Base-by-base conservation (phyloP, 306 rosid species). In the Cyclanthera cordifolia region DNA sequence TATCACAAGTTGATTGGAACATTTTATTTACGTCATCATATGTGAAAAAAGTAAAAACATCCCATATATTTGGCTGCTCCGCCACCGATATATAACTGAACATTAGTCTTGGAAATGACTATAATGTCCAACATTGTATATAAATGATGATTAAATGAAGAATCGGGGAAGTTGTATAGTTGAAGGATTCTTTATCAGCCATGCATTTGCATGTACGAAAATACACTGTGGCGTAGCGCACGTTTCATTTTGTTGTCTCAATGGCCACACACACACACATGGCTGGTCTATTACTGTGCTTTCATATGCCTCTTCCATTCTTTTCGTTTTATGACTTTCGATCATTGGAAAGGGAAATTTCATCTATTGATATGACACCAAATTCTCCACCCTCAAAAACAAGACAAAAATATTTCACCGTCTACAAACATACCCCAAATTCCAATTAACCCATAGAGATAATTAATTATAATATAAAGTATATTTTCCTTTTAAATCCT, bases 161-260 rank as follows among this genome's bases (percentile, higher is more conserved):
- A 57, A 57, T 57, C 9, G 32, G 47, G 9, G 23, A n/a, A 59
- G 47, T 34, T 37, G 67, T 59, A 59, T 59, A 8, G 66, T 58
- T 58, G 3, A 28, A 57, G 65, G 24, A 28, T 58, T 59, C 47
- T 59, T 30, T 61, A 61, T 64, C 14, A 64, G 32, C 34, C 70
- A 64, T 64, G 70, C 70, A 64, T 64, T 64, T 64, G 53, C 70
- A 64, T 64, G 70, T 64, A 64, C 70, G 70, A n/a, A 64, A 39
- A 41, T 43, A 64, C 53, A 41, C 70, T 64, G 70, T 64, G 52
- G 52, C 37, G 34, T 41, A 64, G 70, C 28, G 52, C 52, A 21
- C 52, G 70, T 43, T 64, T 61, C 69, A 61, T 61, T 52, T 61
- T 61, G 69, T 61, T 61, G 69, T 61, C 70, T 64, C 34, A 64